Evolutionary conservation across 345 rosid species (phyloP).

Genomic region (Gossypium bickii): DNA sequence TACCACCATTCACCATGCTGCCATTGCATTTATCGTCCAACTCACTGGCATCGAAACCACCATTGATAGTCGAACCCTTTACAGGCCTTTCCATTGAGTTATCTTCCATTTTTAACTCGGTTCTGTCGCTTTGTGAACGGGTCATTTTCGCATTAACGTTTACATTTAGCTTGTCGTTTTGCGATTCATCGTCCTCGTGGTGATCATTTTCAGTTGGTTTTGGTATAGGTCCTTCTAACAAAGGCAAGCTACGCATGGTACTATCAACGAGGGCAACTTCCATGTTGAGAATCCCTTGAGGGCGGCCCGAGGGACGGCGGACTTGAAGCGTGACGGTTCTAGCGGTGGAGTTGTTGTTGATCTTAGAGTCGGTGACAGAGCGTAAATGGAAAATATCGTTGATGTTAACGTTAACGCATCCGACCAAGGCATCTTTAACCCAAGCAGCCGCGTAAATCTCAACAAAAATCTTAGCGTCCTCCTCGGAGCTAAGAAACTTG

Average conservation of each 20-base stretch:
- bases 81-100: neutral
- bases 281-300: conserved; percentile 72
- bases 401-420: conserved; percentile 57
- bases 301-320: conserved; percentile 86
- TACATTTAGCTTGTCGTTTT: neutral
- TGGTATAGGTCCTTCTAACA: neutral
- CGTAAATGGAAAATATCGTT: conserved; percentile 41
- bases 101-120: conserved; percentile 44
- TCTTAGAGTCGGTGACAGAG: conserved; percentile 20
- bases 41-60: neutral
- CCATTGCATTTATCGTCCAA: conserved; percentile 23
- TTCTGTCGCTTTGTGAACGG: conserved; percentile 62
- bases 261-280: conserved; percentile 68
- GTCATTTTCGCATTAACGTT: conserved; percentile 28
- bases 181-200: neutral
- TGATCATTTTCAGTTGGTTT: neutral
- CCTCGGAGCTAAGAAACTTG: conserved; percentile 50
- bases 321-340: conserved; percentile 49
- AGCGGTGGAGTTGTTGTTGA: conserved; percentile 27
- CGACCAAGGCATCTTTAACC: conserved; percentile 71
- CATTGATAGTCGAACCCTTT: conserved; percentile 15
- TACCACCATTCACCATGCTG: conserved; percentile 49
- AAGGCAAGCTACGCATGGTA: conserved; percentile 78
- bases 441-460: conserved; percentile 88
- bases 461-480: conserved; percentile 53